phyloP scores from a whole-genome alignment of 805 yeast species.

The Saturnispora hagleri region DNA sequence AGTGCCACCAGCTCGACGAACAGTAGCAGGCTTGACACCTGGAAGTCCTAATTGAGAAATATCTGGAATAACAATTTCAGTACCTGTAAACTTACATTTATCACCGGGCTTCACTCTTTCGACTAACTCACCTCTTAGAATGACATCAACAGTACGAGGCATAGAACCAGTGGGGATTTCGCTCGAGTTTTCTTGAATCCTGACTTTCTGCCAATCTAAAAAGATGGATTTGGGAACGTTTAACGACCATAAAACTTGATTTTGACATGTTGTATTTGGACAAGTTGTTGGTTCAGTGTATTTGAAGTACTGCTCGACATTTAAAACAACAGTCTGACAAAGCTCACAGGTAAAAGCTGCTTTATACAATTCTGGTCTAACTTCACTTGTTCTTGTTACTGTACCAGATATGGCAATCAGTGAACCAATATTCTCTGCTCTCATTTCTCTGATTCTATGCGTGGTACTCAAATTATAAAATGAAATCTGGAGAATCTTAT shows the following conservation, averaged over 20 bases:
- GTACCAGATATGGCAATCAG: slow-evolving; percentile 85
- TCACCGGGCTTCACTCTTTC: slow-evolving; percentile 98
- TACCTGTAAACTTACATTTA: slow-evolving; percentile 86
- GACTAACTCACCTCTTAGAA: slow-evolving; percentile 86
- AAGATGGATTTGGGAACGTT: slow-evolving; percentile 78
- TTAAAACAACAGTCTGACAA: slow-evolving; percentile 78
- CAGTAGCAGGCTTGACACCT: slow-evolving; percentile 81
- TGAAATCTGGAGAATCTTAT: slow-evolving; percentile 79
- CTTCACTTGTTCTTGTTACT: slow-evolving; percentile 92
- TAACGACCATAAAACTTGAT: slow-evolving; percentile 78
- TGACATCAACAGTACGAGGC: slow-evolving; percentile 94
- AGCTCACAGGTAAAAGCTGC: slow-evolving; percentile 85
- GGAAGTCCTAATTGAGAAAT: slow-evolving; percentile 90
- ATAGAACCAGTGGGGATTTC: slow-evolving; percentile 97
- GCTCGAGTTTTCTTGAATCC: slow-evolving; percentile 92
- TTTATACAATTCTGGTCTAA: slow-evolving; percentile 83
- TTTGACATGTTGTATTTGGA: slow-evolving; percentile 78
- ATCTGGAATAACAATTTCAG: slow-evolving; percentile 92
- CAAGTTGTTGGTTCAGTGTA: slow-evolving; percentile 94
- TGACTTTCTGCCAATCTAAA: slow-evolving; percentile 92
- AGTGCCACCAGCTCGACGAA: slow-evolving; percentile 46
- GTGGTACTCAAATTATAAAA: slow-evolving; percentile 78
- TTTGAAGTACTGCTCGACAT: slow-evolving; percentile 85
- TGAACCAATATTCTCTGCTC: slow-evolving; percentile 83
- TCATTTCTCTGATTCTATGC: slow-evolving; percentile 78